Base-by-base conservation (phyloP, 129 eudicot genomes). In the Chrysanthemum lavandulifolium region DNA sequence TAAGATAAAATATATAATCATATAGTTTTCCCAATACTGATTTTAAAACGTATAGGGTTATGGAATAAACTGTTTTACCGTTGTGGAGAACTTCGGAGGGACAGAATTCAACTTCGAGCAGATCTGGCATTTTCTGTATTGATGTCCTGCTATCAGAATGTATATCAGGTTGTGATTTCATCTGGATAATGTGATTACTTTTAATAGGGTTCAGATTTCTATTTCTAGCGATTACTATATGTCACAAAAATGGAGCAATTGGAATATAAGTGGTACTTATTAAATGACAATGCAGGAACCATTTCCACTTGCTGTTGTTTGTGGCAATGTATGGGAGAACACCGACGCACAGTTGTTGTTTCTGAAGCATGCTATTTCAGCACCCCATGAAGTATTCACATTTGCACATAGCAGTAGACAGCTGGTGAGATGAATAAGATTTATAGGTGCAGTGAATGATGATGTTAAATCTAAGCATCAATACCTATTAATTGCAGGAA, bases 281-380 rank as follows among this genome's bases (percentile, higher is more conserved):
- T 6, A 1, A 43, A 67, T 51, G 43, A 14, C 53, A 16, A 40
- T 71, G 58, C 60, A 85, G 93, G 90, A 82, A 51, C 84, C 86
- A 6, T 81, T 87, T 75, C 96, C 94, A 0, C 78, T 90, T 14
- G 79, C 25, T 76, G 82, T 85, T 63, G 65, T 87, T 76, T 83
- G 84, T 72, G 91, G 91, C 18, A 81, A 82, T 76, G 83, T 79
- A 5, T 89, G 93, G 94, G 78, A 79, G 63, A 90, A 87, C 76
- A 76, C 78, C 5, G 96, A 87, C 76, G 86, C 86, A 13, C 93
- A 86, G 74, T 69, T 89, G 59, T 87, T 89, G 33, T 84, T 89
- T 71, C 80, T 89, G 8, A 84, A 86, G 73, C 27, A 84, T 76
- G 92, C 93, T 40, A 82, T 86, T 56, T 65, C 82, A 6, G 78